These are phyloP conservation scores for Abortiporus biennis DNA, from an alignment of 1,284 basidiomycete species.

Conservation along the genomic window DNA sequence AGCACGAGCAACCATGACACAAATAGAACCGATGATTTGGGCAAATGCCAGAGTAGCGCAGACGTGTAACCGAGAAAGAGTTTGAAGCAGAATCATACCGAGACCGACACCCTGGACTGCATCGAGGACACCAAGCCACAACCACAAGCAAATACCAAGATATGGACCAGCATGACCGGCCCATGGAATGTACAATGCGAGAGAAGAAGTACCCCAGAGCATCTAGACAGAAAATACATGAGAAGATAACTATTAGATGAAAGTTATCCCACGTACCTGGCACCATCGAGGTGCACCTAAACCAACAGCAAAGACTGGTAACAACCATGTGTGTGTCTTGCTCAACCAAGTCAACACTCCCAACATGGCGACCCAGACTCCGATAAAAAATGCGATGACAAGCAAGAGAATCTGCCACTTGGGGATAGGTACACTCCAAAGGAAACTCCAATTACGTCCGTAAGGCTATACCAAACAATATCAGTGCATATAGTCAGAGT, in stretches of 20 bases:
- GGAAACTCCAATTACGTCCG: slow-evolving; percentile 90
- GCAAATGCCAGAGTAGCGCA: slow-evolving; percentile 87
- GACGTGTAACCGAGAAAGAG: slow-evolving; percentile 86
- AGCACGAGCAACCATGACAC: slow-evolving; percentile 81
- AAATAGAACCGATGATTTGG: slow-evolving; percentile 76
- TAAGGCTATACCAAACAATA: slow-evolving; percentile 49
- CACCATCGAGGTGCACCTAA: slow-evolving; percentile 91
- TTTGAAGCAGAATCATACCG: slow-evolving; percentile 92
- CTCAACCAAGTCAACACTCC: slow-evolving; percentile 77
- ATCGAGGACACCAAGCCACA: slow-evolving; percentile 91
- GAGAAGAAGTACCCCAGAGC: slow-evolving; percentile 84
- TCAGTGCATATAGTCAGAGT: slow-evolving; percentile 11
- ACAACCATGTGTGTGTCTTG: slow-evolving; percentile 90
- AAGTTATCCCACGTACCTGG: slow-evolving; percentile 52
- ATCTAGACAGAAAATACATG: slow-evolving; percentile 38
- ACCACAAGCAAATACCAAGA: slow-evolving; percentile 82
- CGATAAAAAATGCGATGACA: slow-evolving; percentile 79
- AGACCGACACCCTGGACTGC: slow-evolving; percentile 90
- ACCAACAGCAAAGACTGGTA: slow-evolving; percentile 91
- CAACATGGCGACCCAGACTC: slow-evolving; percentile 76
- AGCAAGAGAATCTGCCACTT: slow-evolving; percentile 81
- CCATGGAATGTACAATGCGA: slow-evolving; percentile 89
- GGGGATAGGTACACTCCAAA: slow-evolving; percentile 81
- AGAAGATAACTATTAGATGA: not conserved
- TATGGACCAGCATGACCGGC: slow-evolving; percentile 80